Conservation (phyloP, 1,284 basidiomycete species). For the Irpex lacteus region DNA sequence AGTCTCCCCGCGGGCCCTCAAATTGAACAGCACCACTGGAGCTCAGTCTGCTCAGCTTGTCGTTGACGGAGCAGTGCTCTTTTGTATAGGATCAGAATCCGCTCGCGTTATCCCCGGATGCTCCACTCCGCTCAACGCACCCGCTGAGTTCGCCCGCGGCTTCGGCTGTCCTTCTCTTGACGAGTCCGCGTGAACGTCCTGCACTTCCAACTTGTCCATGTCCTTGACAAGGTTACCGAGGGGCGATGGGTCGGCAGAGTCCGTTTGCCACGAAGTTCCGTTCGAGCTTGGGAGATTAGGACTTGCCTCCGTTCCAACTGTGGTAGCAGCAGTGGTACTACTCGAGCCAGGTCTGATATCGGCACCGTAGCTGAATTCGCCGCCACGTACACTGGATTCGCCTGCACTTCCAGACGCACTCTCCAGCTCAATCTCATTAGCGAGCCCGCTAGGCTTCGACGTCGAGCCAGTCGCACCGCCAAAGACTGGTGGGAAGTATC, state of each 20-base stretch:
- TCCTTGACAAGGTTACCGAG: slow-evolving; percentile 12
- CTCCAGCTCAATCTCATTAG: slow-evolving; percentile 37
- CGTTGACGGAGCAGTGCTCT: neutral
- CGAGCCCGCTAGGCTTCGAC: slow-evolving; percentile 31
- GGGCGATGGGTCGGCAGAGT: slow-evolving; percentile 16
- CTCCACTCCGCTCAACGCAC: slow-evolving; percentile 1
- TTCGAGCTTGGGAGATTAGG: slow-evolving; percentile 19
- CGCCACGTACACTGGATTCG: slow-evolving; percentile 1
- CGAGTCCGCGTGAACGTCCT: slow-evolving; percentile 1
- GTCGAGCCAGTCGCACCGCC: slow-evolving; percentile 7
- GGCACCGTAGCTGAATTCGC: neutral
- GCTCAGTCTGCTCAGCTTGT: neutral
- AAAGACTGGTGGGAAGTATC: slow-evolving; percentile 45
- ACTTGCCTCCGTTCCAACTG: slow-evolving; percentile 11
- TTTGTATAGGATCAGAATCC: slow-evolving; percentile 24
- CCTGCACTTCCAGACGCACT: slow-evolving; percentile 15
- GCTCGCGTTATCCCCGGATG: slow-evolving; percentile 11
- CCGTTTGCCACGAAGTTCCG: slow-evolving; percentile 25
- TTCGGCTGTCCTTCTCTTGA: slow-evolving; percentile 8
- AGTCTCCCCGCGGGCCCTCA: neutral
- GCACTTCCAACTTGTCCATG: slow-evolving; percentile 14
- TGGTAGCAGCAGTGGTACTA: slow-evolving; percentile 13
- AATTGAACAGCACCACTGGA: neutral
- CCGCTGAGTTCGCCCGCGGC: slow-evolving; percentile 20
- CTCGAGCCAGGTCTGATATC: slow-evolving; percentile 1